Conservation (phyloP, 2,329 filamentous ascomycete genomes). For the Penicillium nordicum region DNA sequence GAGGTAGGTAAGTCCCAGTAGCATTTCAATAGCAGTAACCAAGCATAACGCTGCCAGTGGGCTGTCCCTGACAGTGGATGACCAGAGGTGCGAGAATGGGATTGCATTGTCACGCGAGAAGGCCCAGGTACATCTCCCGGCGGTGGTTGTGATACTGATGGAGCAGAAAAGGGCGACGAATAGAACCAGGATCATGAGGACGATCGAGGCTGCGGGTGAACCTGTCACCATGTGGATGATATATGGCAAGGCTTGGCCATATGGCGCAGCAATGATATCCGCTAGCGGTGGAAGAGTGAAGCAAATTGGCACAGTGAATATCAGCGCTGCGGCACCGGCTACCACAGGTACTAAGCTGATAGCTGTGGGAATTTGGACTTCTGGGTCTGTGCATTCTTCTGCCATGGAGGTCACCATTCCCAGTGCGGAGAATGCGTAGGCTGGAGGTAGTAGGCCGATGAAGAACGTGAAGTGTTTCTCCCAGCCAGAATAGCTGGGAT, state of each 20-base stretch:
- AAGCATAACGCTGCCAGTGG: slow-evolving; percentile 32
- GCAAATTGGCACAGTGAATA: slow-evolving; percentile 46
- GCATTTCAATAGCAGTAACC: slow-evolving; percentile 47
- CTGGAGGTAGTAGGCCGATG: slow-evolving; percentile 58
- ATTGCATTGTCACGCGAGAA: slow-evolving; percentile 47
- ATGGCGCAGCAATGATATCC: no score
- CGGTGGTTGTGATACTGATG: slow-evolving; percentile 52
- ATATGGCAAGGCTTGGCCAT: no score
- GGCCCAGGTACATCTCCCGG: slow-evolving; percentile 48
- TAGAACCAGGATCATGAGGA: slow-evolving; percentile 42
- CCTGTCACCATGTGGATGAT: no score
- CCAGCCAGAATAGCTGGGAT: slow-evolving; percentile 51
- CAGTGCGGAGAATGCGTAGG: slow-evolving; percentile 58
- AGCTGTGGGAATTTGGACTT: slow-evolving; percentile 51
- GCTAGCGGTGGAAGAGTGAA: no score
- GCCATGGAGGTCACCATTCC: slow-evolving; percentile 63
- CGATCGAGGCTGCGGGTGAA: no score
- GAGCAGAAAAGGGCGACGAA: slow-evolving; percentile 53
- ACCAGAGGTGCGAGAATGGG: slow-evolving; percentile 41
- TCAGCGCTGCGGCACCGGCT: slow-evolving; percentile 49
- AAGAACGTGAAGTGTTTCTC: slow-evolving; percentile 57
- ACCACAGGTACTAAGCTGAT: slow-evolving; percentile 51
- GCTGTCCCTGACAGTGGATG: slow-evolving; percentile 4
- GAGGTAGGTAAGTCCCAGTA: slow-evolving; percentile 50
- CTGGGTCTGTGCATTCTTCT: slow-evolving; percentile 55